Percentiles rank a stretch among this genome's conserved stretches.
Evolutionary conservation across 805 yeast genomes (phyloP).

Genomic region (Cyberlindnera saturnus): DNA sequence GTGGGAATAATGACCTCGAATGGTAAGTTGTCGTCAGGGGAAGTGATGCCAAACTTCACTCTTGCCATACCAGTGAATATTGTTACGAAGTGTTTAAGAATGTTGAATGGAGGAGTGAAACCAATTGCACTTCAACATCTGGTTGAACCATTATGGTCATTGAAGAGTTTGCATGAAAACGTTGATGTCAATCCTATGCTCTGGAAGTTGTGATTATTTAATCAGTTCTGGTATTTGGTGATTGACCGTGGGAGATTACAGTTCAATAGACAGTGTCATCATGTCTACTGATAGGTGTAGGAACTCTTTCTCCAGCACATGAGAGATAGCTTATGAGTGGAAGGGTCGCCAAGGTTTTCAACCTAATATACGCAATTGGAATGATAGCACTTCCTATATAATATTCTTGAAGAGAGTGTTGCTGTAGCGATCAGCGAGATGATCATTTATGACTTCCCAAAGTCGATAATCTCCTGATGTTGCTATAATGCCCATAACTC

Average conservation of each 20-base stretch:
- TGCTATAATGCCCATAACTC: no score
- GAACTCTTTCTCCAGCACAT: no score
- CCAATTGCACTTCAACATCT: slow-evolving; percentile 9
- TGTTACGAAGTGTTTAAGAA: slow-evolving; percentile 17
- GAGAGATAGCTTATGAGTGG: no score
- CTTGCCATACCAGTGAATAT: slow-evolving; percentile 22
- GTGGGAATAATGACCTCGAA: slow-evolving; percentile 26
- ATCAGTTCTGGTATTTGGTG: no score
- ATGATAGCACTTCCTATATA: no score
- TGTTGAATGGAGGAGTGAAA: slow-evolving; percentile 9
- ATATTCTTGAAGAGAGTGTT: no score
- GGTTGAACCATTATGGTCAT: slow-evolving; percentile 19
- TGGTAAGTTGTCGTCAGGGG: slow-evolving; percentile 23
- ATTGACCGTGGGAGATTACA: no score
- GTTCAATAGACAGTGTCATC: background rate
- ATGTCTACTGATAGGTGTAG: background rate
- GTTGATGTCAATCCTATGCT: slow-evolving; percentile 1
- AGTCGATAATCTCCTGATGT: no score
- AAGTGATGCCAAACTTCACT: slow-evolving; percentile 23
- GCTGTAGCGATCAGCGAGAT: no score
- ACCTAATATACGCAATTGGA: no score
- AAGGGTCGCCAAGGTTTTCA: no score
- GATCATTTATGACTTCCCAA: no score
- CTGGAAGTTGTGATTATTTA: background rate
- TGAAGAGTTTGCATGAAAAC: slow-evolving; percentile 17